Conservation (phyloP, 1,284 basidiomycete species). For the Psilocybe mexicana region DNA sequence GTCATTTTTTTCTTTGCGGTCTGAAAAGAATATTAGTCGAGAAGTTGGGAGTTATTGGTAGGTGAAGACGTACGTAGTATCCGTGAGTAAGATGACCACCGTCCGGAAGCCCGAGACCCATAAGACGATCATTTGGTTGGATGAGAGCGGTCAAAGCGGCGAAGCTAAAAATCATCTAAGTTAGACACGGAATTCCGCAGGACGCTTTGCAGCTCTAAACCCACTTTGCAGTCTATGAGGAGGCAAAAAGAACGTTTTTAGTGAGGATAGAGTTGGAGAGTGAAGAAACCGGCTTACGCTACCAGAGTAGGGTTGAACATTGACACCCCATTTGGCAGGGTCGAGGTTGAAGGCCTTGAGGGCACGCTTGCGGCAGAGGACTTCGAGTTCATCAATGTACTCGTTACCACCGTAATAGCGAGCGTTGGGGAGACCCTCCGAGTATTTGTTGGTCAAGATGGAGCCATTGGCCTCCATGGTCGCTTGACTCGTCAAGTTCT, state of each 20-base stretch:
- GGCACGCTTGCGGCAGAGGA: slow-evolving; percentile 93
- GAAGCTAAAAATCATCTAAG: slow-evolving; percentile 64
- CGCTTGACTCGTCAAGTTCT: slow-evolving; percentile 94
- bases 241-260: slow-evolving; percentile 8
- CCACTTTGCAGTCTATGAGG: slow-evolving; percentile 76
- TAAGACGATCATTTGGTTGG: slow-evolving; percentile 97
- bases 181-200: slow-evolving; percentile 16
- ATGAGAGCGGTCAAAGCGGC: slow-evolving; percentile 96
- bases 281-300: slow-evolving; percentile 52
- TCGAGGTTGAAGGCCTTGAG: slow-evolving; percentile 97
- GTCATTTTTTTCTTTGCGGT: slow-evolving; percentile 99
- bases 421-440: slow-evolving; percentile 91
- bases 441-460: slow-evolving; percentile 99
- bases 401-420: slow-evolving; percentile 99
- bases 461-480: slow-evolving; percentile 99
- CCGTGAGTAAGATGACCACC: slow-evolving; percentile 99
- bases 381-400: slow-evolving; percentile 96
- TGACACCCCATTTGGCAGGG: slow-evolving; percentile 94
- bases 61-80: slow-evolving; percentile 73
- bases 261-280: slow-evolving; percentile 1
- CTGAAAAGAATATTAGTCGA: slow-evolving; percentile 45
- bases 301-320: slow-evolving; percentile 99
- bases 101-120: slow-evolving; percentile 98
- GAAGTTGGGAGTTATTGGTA: slow-evolving; percentile 5
- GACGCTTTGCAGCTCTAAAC: slow-evolving; percentile 24